Evolutionary conservation across 2,329 filamentous ascomycete genomes (phyloP), one percentile per base, ranked within the genome.

Genomic region (Pseudocercospora pini-densiflorae): DNA sequence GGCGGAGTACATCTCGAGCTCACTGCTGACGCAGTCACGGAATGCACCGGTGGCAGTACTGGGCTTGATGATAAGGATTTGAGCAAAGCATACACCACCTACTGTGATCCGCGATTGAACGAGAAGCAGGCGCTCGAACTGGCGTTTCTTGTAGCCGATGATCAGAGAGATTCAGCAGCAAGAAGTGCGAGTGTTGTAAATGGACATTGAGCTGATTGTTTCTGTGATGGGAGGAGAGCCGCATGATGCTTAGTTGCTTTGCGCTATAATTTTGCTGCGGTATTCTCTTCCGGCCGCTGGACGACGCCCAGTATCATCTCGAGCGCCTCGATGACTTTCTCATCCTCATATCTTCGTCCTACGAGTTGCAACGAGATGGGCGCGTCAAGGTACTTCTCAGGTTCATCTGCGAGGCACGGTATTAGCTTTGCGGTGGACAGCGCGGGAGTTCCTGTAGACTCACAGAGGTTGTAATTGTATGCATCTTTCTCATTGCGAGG

Each of bases 91-190:
- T 99, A 99, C 80, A 97, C 93, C 5, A 97, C 91, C 43, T 98
- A 94, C 83, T 99, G 95, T 79, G 95, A 99, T 78, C 95, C 95
- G 5, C 83, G 95, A 24, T 82, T 99, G 72, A 99, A 99, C 77
- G 95, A 98, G 85, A 97, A 98, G 82, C 95, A 99, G 83, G 94
- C 95, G 0, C 85, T 99, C 14, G 95, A 99, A 83, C 80, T 98
- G 78, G 94, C 95, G 0, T 99, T 99, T 79, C 81, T 98, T 75
- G 90, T 99, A 57, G 95, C 95, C 0, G 93, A 93, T 5, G 76
- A 74, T 67, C 75, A 77, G 24, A 29, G 45, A 3, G 59, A 61
- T 51, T 45, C 47, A n/a, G 55, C 55, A n/a, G 27, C 55, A 3
- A 36, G 23, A 19, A 43, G 55, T 5, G 55, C 19, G 9, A 24